Base-by-base conservation (phyloP, 1,284 basidiomycete species). In the Testicularia cyperi region DNA sequence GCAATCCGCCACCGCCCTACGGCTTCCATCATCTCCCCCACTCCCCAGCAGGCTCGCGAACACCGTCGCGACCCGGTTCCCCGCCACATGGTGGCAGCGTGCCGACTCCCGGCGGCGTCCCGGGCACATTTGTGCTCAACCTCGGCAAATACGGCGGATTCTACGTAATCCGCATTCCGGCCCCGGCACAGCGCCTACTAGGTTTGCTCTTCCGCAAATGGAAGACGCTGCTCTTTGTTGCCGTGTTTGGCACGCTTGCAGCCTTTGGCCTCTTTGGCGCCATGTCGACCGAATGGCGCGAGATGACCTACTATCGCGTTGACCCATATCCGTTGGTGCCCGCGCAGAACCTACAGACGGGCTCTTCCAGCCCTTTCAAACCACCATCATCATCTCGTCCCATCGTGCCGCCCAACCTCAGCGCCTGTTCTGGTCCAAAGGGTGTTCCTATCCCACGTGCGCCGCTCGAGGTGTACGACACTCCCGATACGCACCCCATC, bases 301-400 rank as follows among this genome's bases (percentile, higher is more conserved):
- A 76, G 47, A 68, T 75, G 65, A 73, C 74, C 30, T 76, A 75
- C 61, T 68, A 72, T 45, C 56, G 70, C 30, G 67, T 74, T 39
- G 69, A 75, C 35, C 72, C 72, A 13, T 72, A 70, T 29, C 70
- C 65, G 6, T 38, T 68, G 36, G 49, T 75, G 7, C 65, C 68
- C 18, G 37, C 24, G 23, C 61, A 62, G 20, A 54, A 64, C 15
- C 13, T 41, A 1, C 41, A 18, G 5, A 15, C 44, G 12, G 29
- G 28, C 42, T 35, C 57, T 3, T 49, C 63, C 18, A 52, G 44
- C 30, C 49, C 56, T 27, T 64, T 65, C 44, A 57, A 40, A 19
- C 53, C 60, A 10, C 49, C 52, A 1, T 49, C 65, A 5, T 49
- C 65, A 5, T 42, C 49, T 29, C 54, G 65, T 12, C 64, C 68